These are phyloP conservation scores for Tetrahymena malaccensis DNA, from an alignment of 73 alveolate genomes.

Conservation along the genomic window DNA sequence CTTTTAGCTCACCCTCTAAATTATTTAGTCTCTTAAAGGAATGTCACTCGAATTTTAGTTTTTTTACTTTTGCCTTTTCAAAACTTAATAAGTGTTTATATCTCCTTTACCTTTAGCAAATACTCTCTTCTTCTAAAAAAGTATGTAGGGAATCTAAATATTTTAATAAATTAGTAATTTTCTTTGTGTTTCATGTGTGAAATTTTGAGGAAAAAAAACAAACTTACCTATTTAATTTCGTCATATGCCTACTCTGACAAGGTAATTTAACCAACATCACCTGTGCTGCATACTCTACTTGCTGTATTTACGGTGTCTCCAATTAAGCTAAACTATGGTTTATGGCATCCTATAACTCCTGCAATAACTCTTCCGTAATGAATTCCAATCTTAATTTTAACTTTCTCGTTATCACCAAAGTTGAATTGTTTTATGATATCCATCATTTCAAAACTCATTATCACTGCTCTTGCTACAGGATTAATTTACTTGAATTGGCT, in stretches of 20 bases:
- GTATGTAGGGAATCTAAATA: slow-evolving; percentile 1
- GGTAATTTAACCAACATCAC: slow-evolving; percentile 17
- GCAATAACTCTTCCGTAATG: slow-evolving; percentile 93
- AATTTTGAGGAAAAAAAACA: too few relatives aligned
- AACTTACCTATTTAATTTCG: background rate
- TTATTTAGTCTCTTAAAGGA: background rate
- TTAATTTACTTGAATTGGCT: background rate
- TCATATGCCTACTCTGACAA: slow-evolving; percentile 19
- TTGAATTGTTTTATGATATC: slow-evolving; percentile 10
- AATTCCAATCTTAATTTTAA: slow-evolving; percentile 85
- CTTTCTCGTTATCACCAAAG: slow-evolving; percentile 13
- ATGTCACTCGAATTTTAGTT: background rate
- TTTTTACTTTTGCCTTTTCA: background rate
- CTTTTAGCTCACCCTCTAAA: background rate
- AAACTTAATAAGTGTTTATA: slow-evolving; percentile 24
- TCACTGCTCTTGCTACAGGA: slow-evolving; percentile 30
- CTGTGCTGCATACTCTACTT: slow-evolving; percentile 85
- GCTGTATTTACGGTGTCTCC: slow-evolving; percentile 97
- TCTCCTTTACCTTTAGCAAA: slow-evolving; percentile 47
- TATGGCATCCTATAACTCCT: slow-evolving; percentile 95
- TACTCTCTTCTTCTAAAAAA: slow-evolving; percentile 11
- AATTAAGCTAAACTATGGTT: slow-evolving; percentile 89
- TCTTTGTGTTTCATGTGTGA: too few relatives aligned
- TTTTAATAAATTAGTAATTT: too few relatives aligned
- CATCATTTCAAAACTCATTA: slow-evolving; percentile 30